A percentile compares a stretch with the other conserved stretches of the same genome.
phyloP scores from a whole-genome alignment of 805 yeast genomes.

The Yamadazyma kitorensis region DNA sequence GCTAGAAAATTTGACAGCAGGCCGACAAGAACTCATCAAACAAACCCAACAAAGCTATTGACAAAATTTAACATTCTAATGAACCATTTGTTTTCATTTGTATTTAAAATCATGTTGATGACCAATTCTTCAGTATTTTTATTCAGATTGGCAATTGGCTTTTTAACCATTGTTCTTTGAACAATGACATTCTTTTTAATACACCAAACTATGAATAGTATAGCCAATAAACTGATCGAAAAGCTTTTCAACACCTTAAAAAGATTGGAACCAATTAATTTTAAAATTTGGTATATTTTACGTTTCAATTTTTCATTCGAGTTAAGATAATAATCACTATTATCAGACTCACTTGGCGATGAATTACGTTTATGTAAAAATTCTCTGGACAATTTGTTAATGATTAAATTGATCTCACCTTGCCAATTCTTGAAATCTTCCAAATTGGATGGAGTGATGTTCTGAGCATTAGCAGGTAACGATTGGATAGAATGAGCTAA shows the following conservation, averaged over 20 bases:
- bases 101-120: conserved; percentile 41
- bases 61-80: conserved; percentile 33
- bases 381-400: conserved; percentile 46
- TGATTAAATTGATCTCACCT: conserved; percentile 47
- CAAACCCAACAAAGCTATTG: conserved; percentile 43
- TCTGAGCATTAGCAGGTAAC: conserved; percentile 10
- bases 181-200: conserved; percentile 39
- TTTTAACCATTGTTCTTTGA: conserved; percentile 36
- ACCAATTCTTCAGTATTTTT: conserved; percentile 37
- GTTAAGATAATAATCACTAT: conserved; percentile 17
- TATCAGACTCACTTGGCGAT: conserved; percentile 12
- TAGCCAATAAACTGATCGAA: conserved; percentile 33
- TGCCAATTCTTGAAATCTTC: conserved; percentile 54
- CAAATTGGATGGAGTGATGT: conserved; percentile 10
- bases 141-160: conserved; percentile 17
- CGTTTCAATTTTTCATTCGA: conserved; percentile 19
- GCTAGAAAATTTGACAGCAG: too few species aligned
- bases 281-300: conserved; percentile 20
- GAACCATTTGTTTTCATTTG: conserved; percentile 44
- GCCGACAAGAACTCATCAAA: too few species aligned
- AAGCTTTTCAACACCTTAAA: conserved; percentile 31
- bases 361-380: conserved; percentile 13
- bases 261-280: conserved; percentile 26
- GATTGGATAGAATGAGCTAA: conserved; percentile 11
- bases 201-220: conserved; percentile 41